These are phyloP conservation scores for Irpex rosettiformis DNA, from an alignment of 1,284 basidiomycete species.

Conservation along the genomic window DNA sequence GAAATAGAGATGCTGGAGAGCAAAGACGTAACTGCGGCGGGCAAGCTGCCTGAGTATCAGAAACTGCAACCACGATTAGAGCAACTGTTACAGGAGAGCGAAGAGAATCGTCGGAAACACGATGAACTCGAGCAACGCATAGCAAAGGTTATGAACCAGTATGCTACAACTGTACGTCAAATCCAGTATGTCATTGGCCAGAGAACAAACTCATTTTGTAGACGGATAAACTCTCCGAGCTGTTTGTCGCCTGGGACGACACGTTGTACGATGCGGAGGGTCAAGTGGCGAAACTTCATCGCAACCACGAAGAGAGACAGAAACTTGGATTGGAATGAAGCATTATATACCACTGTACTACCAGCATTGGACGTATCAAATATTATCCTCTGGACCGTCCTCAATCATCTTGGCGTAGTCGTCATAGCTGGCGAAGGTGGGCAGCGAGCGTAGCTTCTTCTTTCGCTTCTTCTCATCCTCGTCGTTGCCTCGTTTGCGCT, in stretches of 20 bases:
- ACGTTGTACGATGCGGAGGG: slow-evolving; percentile 60
- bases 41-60: slow-evolving; percentile 63
- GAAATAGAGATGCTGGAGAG: slow-evolving; percentile 69
- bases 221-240: slow-evolving; percentile 74
- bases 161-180: slow-evolving; percentile 58
- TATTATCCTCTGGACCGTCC: slow-evolving; percentile 72
- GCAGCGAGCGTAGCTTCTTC: slow-evolving; percentile 73
- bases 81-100: slow-evolving; percentile 51
- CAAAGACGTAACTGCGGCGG: slow-evolving; percentile 67
- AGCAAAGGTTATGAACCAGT: slow-evolving; percentile 57
- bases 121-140: slow-evolving; percentile 61
- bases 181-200: background rate
- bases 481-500: slow-evolving; percentile 41
- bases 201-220: slow-evolving; percentile 24
- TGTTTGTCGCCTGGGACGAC: slow-evolving; percentile 81
- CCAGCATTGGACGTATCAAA: slow-evolving; percentile 40
- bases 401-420: slow-evolving; percentile 95
- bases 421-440: slow-evolving; percentile 92
- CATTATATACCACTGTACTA: background rate
- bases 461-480: slow-evolving; percentile 53
- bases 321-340: background rate
- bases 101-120: slow-evolving; percentile 53
- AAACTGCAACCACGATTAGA: slow-evolving; percentile 57
- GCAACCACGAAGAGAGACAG: background rate
- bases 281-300: slow-evolving; percentile 48